Percentiles rank a stretch among this genome's conserved stretches.
Conservation (phyloP, 108 stramenopile species). For the Thalassiosira profunda region DNA sequence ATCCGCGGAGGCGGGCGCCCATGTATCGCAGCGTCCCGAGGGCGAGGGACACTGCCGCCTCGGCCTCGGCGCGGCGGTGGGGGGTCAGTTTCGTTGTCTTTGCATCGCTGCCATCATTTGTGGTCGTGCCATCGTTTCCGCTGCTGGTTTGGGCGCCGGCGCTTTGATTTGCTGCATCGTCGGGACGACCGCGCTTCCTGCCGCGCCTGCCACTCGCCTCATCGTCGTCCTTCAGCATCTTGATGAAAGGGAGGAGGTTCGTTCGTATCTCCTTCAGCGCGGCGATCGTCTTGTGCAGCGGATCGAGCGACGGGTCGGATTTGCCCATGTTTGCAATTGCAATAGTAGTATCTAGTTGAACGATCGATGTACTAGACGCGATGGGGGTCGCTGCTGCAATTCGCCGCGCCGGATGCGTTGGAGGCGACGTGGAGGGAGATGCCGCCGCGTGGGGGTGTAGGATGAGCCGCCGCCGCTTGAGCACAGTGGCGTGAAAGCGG, state of each 20-base stretch:
- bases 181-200: background rate
- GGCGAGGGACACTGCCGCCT: slow-evolving; percentile 70
- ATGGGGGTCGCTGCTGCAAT: background rate
- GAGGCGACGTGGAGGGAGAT: too few relatives aligned
- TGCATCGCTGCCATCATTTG: background rate
- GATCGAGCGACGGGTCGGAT: slow-evolving; percentile 13
- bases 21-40: slow-evolving; percentile 86
- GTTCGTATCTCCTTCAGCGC: slow-evolving; percentile 38
- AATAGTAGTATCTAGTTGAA: too few relatives aligned
- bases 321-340: too few relatives aligned
- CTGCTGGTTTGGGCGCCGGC: background rate
- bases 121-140: background rate
- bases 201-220: background rate
- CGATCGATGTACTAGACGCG: background rate
- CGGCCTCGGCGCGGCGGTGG: slow-evolving; percentile 45
- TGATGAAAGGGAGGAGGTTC: slow-evolving; percentile 31
- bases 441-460: too few relatives aligned
- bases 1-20: slow-evolving; percentile 70
- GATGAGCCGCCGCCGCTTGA: too few relatives aligned
- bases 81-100: slow-evolving; percentile 4
- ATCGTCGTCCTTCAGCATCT: slow-evolving; percentile 20
- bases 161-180: slow-evolving; percentile 1
- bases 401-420: background rate
- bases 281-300: slow-evolving; percentile 36
- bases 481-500: too few relatives aligned